Evolutionary conservation across 345 rosid species (phyloP), one percentile per base, ranked within the genome.

Genomic region (Hevea brasiliensis): DNA sequence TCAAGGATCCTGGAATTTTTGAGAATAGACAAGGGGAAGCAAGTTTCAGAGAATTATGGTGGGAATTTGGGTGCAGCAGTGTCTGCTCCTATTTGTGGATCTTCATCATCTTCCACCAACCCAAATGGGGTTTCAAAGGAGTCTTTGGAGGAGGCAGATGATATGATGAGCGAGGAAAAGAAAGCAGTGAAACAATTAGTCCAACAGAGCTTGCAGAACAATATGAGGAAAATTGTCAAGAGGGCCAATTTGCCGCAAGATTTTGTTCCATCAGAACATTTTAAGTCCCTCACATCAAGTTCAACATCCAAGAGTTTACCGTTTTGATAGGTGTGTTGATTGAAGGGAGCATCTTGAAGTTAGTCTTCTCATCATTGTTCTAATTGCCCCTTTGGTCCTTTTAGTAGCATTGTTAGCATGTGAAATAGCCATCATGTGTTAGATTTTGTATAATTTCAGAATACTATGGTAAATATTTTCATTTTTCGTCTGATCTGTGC

Each of bases 221-320:
- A 94, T 75, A 90, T 94, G 97, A 88, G 79, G 82, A 92, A 91
- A 81, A 94, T 94, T 48, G 95, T 87, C 24, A 90, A 89, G 80
- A 88, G 98, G 79, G 97, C 98, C 60, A 88, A 92, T 84, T 82
- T 94, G 76, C 95, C 89, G 7, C 95, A 92, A 79, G 93, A 90
- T 68, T 90, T 92, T 72, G 91, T 86, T 50, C 89, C 95, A 61
- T 92, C 97, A 0, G 93, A 92, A 32, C 93, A 90, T 82, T 88
- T 89, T 61, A 92, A 92, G 85, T 84, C 94, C 44, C 90, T 95
- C 78, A 87, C 96, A n/a, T 13, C 85, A 58, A 92, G 92, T 80
- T 85, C 94, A 65, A 95, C 99, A 76, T 85, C 98, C 64, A 94
- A 94, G 86, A 94, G 94, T 67, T 81, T 92, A 68, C 95, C 98